These are phyloP conservation scores for Ormosia emarginata DNA, from an alignment of 306 rosid genomes.

Conservation along the genomic window DNA sequence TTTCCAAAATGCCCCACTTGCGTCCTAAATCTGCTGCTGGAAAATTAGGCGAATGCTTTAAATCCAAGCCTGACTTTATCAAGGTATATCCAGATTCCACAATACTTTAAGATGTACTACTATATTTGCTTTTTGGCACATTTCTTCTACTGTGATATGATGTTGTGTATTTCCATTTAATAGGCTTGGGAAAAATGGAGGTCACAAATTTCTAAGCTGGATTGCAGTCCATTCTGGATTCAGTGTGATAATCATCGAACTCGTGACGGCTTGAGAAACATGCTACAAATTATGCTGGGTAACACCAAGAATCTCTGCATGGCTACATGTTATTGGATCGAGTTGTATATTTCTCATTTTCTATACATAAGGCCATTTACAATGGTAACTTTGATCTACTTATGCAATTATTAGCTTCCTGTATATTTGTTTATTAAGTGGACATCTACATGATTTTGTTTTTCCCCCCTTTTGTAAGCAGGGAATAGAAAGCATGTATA, in stretches of 20 bases:
- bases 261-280: conserved; percentile 71
- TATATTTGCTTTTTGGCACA: background rate
- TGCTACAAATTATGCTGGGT: conserved; percentile 89
- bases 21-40: conserved; percentile 63
- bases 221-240: conserved; percentile 77
- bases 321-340: conserved; percentile 77
- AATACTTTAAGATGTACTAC: background rate
- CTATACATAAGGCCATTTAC: conserved; percentile 80
- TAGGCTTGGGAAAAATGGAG: conserved; percentile 99
- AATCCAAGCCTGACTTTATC: conserved; percentile 80
- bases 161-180: conserved; percentile 22
- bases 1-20: conserved; percentile 83
- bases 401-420: conserved; percentile 9
- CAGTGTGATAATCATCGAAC: conserved; percentile 75
- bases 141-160: conserved; percentile 8
- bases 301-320: conserved; percentile 56
- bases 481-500: conserved; percentile 91
- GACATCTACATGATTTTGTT: conserved; percentile 18
- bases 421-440: conserved; percentile 11
- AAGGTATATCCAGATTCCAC: conserved; percentile 48
- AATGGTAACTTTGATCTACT: conserved; percentile 43
- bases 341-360: conserved; percentile 78
- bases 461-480: conserved; percentile 23
- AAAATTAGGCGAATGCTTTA: conserved; percentile 72
- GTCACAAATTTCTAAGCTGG: conserved; percentile 76